Conservation (phyloP, 352 stramenopile genomes). For the Pythium oligandrum region DNA sequence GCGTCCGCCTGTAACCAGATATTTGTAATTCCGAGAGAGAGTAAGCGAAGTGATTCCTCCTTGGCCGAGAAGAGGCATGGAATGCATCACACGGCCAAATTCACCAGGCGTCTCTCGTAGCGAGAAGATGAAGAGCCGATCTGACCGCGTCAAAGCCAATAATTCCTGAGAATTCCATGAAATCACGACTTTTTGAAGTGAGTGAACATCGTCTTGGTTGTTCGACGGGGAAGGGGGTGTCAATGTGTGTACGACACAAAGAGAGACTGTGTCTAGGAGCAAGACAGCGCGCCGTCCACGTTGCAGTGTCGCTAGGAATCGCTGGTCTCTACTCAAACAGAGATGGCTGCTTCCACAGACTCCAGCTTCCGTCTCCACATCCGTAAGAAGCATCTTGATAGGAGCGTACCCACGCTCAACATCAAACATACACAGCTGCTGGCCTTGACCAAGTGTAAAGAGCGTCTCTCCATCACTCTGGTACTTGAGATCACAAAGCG, state of each 20-base stretch:
- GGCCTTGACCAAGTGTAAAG: conserved; percentile 45
- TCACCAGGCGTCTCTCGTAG: conserved; percentile 12
- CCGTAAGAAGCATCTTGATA: conserved; percentile 65
- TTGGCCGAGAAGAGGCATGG: conserved; percentile 49
- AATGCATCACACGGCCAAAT: conserved; percentile 33
- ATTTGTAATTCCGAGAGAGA: conserved; percentile 55
- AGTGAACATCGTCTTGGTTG: conserved; percentile 3
- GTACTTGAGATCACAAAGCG: conserved; percentile 54
- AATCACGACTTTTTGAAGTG: conserved; percentile 41
- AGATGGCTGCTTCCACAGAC: conserved; percentile 1
- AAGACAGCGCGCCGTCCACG: conserved; percentile 11
- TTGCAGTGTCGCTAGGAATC: conserved; percentile 21
- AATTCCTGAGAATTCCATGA: conserved; percentile 44
- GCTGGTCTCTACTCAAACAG: conserved; percentile 18
- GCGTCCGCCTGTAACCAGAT: conserved; percentile 49
- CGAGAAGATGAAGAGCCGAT: conserved; percentile 56
- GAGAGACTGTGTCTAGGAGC: conserved; percentile 15
- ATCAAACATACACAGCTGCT: conserved; percentile 71
- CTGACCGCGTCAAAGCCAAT: conserved; percentile 37
- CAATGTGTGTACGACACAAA: conserved; percentile 27
- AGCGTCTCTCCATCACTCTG: conserved; percentile 32
- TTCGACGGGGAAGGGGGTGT: conserved; percentile 21
- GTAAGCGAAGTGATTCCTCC: conserved; percentile 41
- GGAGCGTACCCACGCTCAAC: conserved; percentile 36
- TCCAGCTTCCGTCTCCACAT: conserved; percentile 12